Percentiles rank a stretch among this genome's conserved stretches.
phyloP scores from a whole-genome alignment of 306 rosid genomes.

The Rosa chinensis region DNA sequence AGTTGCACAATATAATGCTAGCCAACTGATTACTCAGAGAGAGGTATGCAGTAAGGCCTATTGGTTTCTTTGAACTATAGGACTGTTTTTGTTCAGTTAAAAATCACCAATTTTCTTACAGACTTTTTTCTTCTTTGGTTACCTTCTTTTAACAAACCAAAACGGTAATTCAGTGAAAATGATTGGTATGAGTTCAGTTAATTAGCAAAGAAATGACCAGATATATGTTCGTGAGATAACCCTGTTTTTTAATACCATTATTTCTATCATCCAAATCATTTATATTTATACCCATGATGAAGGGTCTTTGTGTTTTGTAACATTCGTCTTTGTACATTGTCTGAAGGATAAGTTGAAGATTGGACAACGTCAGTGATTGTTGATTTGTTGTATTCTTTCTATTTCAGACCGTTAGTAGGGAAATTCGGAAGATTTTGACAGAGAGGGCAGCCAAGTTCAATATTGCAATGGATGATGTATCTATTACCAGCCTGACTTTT shows the following conservation, averaged over 20 bases:
- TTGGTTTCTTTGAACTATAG: background rate
- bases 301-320: background rate
- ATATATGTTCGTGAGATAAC: background rate
- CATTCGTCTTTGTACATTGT: background rate
- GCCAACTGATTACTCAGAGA: slow-evolving; percentile 92
- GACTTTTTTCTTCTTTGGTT: background rate
- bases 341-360: background rate
- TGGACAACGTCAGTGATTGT: background rate
- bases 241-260: background rate
- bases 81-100: background rate
- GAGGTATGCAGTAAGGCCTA: slow-evolving; percentile 47
- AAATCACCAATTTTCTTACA: background rate
- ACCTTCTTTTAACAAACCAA: background rate
- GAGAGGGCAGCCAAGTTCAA: slow-evolving; percentile 78
- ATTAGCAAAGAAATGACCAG: background rate
- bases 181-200: background rate
- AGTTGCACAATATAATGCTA: slow-evolving; percentile 83
- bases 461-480: slow-evolving; percentile 88
- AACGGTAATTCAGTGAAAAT: background rate
- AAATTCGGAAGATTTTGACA: slow-evolving; percentile 70
- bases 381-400: background rate
- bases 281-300: background rate
- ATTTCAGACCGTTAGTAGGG: slow-evolving; percentile 73
- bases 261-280: background rate
- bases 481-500: slow-evolving; percentile 70